These are phyloP conservation scores for Rhodomyrtus tomentosa DNA, from an alignment of 345 rosid genomes.

Conservation along the genomic window DNA sequence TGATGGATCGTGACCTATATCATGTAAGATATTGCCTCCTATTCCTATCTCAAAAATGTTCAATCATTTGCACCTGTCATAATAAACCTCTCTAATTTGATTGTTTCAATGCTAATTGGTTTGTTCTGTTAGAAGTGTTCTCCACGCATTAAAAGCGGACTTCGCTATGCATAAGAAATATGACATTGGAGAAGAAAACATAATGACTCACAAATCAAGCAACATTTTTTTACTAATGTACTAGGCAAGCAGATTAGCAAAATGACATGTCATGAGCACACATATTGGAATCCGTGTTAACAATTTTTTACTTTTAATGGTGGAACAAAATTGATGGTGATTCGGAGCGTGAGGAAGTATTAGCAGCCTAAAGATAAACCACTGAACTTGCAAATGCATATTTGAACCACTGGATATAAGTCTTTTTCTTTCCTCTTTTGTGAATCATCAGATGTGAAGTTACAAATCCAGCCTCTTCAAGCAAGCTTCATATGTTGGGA, in stretches of 20 bases:
- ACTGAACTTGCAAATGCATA: background rate
- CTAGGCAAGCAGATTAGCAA: background rate
- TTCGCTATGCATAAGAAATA: background rate
- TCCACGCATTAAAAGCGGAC: background rate
- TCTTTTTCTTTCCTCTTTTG: background rate
- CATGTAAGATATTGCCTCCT: background rate
- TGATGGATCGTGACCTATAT: background rate
- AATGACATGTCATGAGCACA: background rate
- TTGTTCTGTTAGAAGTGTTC: background rate
- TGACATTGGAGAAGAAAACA: background rate
- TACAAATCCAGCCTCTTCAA: background rate
- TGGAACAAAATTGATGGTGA: background rate
- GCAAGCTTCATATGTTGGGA: background rate
- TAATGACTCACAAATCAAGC: background rate
- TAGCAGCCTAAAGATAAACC: background rate
- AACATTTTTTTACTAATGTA: background rate
- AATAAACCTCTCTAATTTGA: background rate
- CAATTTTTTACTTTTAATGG: background rate
- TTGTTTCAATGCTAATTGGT: background rate
- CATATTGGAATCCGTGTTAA: background rate
- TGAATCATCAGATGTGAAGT: background rate
- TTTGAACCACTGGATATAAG: background rate
- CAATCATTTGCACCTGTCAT: background rate
- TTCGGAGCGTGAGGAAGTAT: background rate
- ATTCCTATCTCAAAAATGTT: background rate